Percentiles rank a stretch among this genome's conserved stretches.
phyloP scores from a whole-genome alignment of 768 basidiomycete species.

The Grammothele lineata region DNA sequence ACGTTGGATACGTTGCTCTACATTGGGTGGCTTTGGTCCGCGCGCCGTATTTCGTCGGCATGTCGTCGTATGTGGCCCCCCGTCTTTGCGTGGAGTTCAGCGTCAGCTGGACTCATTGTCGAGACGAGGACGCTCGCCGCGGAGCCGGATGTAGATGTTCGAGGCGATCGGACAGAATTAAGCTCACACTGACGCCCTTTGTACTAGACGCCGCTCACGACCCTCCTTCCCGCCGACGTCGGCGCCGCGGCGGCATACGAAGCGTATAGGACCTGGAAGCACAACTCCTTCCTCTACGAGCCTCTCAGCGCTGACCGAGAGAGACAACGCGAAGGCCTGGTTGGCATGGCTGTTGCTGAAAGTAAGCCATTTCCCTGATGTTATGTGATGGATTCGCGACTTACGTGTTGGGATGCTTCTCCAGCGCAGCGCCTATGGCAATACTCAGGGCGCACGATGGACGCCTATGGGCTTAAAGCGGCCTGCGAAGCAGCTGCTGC shows the following conservation, averaged over 20 bases:
- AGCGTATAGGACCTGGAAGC: constrained; percentile 64
- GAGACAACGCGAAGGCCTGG: constrained; percentile 60
- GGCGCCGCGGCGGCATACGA: constrained; percentile 79
- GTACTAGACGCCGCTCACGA: constrained; percentile 44
- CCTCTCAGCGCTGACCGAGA: constrained; percentile 54
- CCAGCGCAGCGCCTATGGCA: constrained; percentile 56
- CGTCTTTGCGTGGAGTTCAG: too few species aligned
- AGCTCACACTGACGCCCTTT: neutral
- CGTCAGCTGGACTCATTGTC: too few species aligned
- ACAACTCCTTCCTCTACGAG: constrained; percentile 49
- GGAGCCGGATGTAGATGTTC: too few species aligned
- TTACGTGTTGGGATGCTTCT: neutral
- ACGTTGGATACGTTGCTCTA: too few species aligned
- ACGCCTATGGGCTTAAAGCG: constrained; percentile 43
- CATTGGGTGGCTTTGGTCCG: too few species aligned
- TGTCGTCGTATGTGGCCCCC: too few species aligned
- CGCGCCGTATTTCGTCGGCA: too few species aligned
- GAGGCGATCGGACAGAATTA: too few species aligned
- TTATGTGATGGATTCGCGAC: constrained; percentile 2
- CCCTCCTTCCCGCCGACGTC: constrained; percentile 55
- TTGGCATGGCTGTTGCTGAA: constrained; percentile 69
- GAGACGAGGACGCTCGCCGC: too few species aligned
- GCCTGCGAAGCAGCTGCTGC: constrained; percentile 66
- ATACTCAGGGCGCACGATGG: constrained; percentile 38
- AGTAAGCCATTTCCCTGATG: constrained; percentile 33